Evolutionary conservation across 176 grass and related monocot genomes (phyloP).

Genomic region (Carex pumila): DNA sequence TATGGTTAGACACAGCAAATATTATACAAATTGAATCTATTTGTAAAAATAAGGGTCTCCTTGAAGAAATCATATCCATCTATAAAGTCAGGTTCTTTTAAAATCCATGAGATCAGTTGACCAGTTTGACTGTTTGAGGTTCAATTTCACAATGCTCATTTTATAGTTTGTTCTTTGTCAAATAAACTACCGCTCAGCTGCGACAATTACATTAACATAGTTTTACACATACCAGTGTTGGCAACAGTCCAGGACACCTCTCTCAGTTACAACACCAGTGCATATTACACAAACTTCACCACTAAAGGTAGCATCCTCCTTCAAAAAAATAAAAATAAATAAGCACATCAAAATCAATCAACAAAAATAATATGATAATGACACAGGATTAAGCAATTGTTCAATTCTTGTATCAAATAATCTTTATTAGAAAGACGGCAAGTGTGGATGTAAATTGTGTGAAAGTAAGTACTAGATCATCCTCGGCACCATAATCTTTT

Average conservation of each 20-base stretch:
- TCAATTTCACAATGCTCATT: not conserved
- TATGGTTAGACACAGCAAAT: not conserved
- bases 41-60: not conserved
- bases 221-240: constrained; percentile 63
- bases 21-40: not conserved
- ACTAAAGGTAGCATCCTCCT: constrained; percentile 52
- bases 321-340: not conserved
- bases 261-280: constrained; percentile 60
- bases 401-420: not conserved
- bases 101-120: not conserved
- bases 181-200: not conserved
- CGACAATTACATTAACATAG: constrained; percentile 13
- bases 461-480: constrained; percentile 22
- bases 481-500: constrained; percentile 17
- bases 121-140: not conserved
- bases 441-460: constrained; percentile 1
- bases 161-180: not conserved
- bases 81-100: not conserved
- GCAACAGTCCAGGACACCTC: constrained; percentile 78
- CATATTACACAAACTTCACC: constrained; percentile 81
- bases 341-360: not conserved
- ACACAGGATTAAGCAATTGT: not conserved
- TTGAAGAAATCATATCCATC: not conserved
- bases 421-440: not conserved
- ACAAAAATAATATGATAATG: not conserved